A percentile compares a stretch with the other conserved stretches of the same genome.
Evolutionary conservation across 164 flowering plant species (phyloP).

Genomic region (Stephania cephalantha): DNA sequence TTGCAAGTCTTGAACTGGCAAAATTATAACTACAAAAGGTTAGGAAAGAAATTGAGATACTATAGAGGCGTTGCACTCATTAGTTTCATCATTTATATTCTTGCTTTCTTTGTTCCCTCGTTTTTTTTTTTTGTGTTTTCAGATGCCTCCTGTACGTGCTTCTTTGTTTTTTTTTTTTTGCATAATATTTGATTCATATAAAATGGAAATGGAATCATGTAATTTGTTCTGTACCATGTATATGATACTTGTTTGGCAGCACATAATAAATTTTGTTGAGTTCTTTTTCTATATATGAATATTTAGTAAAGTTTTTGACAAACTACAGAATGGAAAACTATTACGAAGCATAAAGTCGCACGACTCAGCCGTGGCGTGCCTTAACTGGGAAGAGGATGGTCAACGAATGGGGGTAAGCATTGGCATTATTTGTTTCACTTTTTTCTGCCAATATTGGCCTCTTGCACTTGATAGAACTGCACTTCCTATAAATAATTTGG

Average conservation of each 20-base stretch:
- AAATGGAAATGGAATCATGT: not conserved
- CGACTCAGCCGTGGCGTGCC: slow-evolving; percentile 67
- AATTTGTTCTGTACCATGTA: not conserved
- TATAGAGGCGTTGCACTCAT: not conserved
- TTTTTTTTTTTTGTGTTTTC: not conserved
- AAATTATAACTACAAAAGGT: not conserved
- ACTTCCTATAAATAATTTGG: not conserved
- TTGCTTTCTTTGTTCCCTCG: not conserved
- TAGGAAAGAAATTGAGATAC: not conserved
- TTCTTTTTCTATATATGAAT: not conserved
- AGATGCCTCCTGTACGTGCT: not conserved
- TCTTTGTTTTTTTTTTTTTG: not conserved
- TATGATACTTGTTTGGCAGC: not conserved
- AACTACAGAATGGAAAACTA: slow-evolving; percentile 78
- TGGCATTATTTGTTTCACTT: not conserved
- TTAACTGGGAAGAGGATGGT: slow-evolving; percentile 85
- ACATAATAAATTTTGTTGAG: not conserved
- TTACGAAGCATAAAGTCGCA: slow-evolving; percentile 75
- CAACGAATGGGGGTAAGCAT: slow-evolving; percentile 33
- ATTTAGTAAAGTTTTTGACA: not conserved
- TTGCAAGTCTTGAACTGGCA: not conserved
- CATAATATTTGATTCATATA: not conserved
- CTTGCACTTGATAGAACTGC: not conserved
- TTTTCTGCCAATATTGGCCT: not conserved
- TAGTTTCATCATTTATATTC: not conserved